Evolutionary conservation across 768 basidiomycete genomes (phyloP).

Genomic region (Suillus ampliporus): DNA sequence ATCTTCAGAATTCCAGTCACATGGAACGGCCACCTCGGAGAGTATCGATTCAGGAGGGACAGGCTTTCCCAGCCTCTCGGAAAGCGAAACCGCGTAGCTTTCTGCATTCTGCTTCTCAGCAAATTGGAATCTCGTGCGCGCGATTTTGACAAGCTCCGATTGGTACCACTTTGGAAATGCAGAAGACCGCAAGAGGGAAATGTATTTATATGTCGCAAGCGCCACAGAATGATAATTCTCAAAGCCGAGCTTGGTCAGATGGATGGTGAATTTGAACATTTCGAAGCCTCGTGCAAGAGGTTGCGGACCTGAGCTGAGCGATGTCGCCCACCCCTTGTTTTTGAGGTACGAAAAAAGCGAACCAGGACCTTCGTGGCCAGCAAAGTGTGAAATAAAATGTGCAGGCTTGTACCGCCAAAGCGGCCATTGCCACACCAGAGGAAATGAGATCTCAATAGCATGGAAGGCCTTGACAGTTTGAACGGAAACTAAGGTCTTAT

Average conservation of each 20-base stretch:
- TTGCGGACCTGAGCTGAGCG: constrained; percentile 71
- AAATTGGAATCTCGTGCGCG: constrained; percentile 82
- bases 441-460: constrained; percentile 81
- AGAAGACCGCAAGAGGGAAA: constrained; percentile 69
- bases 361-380: constrained; percentile 93
- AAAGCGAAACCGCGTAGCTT: constrained; percentile 75
- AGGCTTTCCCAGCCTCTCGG: constrained; percentile 80
- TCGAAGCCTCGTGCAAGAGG: constrained; percentile 82
- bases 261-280: constrained; percentile 83
- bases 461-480: constrained; percentile 91
- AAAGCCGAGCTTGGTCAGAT: constrained; percentile 86
- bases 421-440: constrained; percentile 72
- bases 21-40: constrained; percentile 69
- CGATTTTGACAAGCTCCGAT: constrained; percentile 73
- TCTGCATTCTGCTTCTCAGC: constrained; percentile 84
- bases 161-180: constrained; percentile 70
- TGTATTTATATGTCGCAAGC: constrained; percentile 77
- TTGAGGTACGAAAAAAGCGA: constrained; percentile 92
- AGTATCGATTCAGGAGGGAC: constrained; percentile 80
- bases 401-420: constrained; percentile 82
- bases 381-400: constrained; percentile 76
- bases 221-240: constrained; percentile 79
- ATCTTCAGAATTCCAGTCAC: constrained; percentile 70
- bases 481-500: constrained; percentile 78
- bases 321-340: constrained; percentile 84